A percentile compares a stretch with the other conserved stretches of the same genome.
Evolutionary conservation across 768 basidiomycete genomes (phyloP).

Genomic region (Kwoniella pini): DNA sequence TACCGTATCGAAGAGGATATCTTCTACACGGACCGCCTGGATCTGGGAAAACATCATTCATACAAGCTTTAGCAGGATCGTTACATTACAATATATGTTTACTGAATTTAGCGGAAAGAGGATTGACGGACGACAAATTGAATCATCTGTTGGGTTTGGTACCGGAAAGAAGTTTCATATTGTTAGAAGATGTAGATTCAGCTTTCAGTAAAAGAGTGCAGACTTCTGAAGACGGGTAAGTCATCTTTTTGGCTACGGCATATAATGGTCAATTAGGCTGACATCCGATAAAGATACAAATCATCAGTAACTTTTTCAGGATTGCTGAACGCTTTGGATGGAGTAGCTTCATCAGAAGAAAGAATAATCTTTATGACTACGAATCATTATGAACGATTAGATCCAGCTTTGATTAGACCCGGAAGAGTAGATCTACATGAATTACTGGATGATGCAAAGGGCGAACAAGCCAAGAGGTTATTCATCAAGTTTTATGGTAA

Average conservation of each 20-base stretch:
- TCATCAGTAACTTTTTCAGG: slow-evolving; percentile 97
- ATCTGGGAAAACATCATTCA: slow-evolving; percentile 97
- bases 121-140: slow-evolving; percentile 93
- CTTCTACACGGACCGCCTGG: slow-evolving; percentile 94
- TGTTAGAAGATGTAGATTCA: slow-evolving; percentile 96
- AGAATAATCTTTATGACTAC: slow-evolving; percentile 99
- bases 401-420: slow-evolving; percentile 91
- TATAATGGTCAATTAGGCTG: not conserved
- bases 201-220: slow-evolving; percentile 92
- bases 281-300: slow-evolving; percentile 67
- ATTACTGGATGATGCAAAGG: slow-evolving; percentile 80
- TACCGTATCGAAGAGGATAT: slow-evolving; percentile 95
- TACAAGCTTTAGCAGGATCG: slow-evolving; percentile 91
- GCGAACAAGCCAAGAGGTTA: slow-evolving; percentile 72
- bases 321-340: slow-evolving; percentile 93
- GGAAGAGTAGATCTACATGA: slow-evolving; percentile 88
- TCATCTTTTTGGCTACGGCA: slow-evolving; percentile 10
- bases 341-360: slow-evolving; percentile 95
- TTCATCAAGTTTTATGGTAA: slow-evolving; percentile 79
- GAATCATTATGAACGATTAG: slow-evolving; percentile 86
- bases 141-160: slow-evolving; percentile 89
- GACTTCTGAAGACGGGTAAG: slow-evolving; percentile 87
- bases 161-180: slow-evolving; percentile 87
- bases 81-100: slow-evolving; percentile 94
- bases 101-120: slow-evolving; percentile 91